phyloP scores from a whole-genome alignment of 441 rosid genomes.

The Populus hybrid region DNA sequence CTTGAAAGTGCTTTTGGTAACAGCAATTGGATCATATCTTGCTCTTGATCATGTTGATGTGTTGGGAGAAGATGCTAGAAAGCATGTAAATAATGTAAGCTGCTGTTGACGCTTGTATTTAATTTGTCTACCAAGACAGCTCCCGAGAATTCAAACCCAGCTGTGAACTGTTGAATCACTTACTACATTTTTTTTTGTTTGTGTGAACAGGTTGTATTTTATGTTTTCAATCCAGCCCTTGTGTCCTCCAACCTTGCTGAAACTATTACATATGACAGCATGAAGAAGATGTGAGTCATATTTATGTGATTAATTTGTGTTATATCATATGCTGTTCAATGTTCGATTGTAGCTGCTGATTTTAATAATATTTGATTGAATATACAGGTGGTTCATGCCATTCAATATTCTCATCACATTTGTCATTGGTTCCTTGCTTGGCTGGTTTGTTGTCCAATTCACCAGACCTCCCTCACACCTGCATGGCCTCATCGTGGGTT shows the following conservation, averaged over 20 bases:
- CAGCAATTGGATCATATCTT: slow-evolving; percentile 42
- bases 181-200: not conserved
- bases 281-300: slow-evolving; percentile 41
- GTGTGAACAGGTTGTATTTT: slow-evolving; percentile 45
- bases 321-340: not conserved
- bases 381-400: slow-evolving; percentile 91
- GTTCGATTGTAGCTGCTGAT: not conserved
- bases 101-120: not conserved
- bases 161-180: not conserved
- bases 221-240: slow-evolving; percentile 57
- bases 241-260: slow-evolving; percentile 42
- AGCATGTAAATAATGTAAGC: slow-evolving; percentile 47
- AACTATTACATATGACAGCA: slow-evolving; percentile 46
- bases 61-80: slow-evolving; percentile 41
- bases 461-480: slow-evolving; percentile 62
- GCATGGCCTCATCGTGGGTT: slow-evolving; percentile 70
- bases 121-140: not conserved
- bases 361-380: not conserved
- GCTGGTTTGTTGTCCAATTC: slow-evolving; percentile 66
- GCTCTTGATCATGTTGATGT: slow-evolving; percentile 39
- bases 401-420: slow-evolving; percentile 68
- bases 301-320: not conserved
- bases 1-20: slow-evolving; percentile 38
- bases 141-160: not conserved
- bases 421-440: slow-evolving; percentile 64